Evolutionary conservation across 2,329 filamentous ascomycete species (phyloP).

Genomic region (Fusarium tupiense): DNA sequence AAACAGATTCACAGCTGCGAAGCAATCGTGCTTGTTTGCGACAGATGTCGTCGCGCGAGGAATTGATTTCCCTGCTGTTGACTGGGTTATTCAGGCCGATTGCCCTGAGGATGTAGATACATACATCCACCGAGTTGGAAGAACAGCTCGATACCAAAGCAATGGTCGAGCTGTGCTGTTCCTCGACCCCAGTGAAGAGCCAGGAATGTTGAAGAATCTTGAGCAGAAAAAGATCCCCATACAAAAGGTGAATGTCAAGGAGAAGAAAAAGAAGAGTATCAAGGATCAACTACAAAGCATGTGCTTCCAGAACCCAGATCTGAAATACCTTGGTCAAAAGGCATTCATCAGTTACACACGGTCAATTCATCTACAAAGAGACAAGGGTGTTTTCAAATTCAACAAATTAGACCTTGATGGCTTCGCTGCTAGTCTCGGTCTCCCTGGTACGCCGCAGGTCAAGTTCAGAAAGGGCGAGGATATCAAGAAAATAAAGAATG

Average conservation of each 20-base stretch:
- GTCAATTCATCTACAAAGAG: slow-evolving; percentile 86
- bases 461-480: slow-evolving; percentile 93
- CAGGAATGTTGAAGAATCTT: slow-evolving; percentile 86
- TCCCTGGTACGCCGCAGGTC: slow-evolving; percentile 92
- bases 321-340: slow-evolving; percentile 96
- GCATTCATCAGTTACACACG: slow-evolving; percentile 91
- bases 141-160: slow-evolving; percentile 92
- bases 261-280: slow-evolving; percentile 90
- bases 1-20: slow-evolving; percentile 80
- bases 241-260: slow-evolving; percentile 83
- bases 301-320: slow-evolving; percentile 92
- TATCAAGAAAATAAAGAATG: slow-evolving; percentile 87
- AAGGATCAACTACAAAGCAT: slow-evolving; percentile 88
- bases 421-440: slow-evolving; percentile 84
- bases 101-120: slow-evolving; percentile 97
- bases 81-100: slow-evolving; percentile 99
- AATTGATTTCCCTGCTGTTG: slow-evolving; percentile 94
- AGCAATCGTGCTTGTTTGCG: slow-evolving; percentile 89
- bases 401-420: slow-evolving; percentile 85
- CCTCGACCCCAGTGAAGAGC: slow-evolving; percentile 89
- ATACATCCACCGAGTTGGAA: slow-evolving; percentile 95
- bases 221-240: slow-evolving; percentile 92
- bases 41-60: slow-evolving; percentile 96
- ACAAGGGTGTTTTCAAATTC: slow-evolving; percentile 91
- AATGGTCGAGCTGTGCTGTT: slow-evolving; percentile 90